Evolutionary conservation across 768 basidiomycete genomes (phyloP), one percentile per base, ranked within the genome.

Genomic region (Coprinellus micaceus): DNA sequence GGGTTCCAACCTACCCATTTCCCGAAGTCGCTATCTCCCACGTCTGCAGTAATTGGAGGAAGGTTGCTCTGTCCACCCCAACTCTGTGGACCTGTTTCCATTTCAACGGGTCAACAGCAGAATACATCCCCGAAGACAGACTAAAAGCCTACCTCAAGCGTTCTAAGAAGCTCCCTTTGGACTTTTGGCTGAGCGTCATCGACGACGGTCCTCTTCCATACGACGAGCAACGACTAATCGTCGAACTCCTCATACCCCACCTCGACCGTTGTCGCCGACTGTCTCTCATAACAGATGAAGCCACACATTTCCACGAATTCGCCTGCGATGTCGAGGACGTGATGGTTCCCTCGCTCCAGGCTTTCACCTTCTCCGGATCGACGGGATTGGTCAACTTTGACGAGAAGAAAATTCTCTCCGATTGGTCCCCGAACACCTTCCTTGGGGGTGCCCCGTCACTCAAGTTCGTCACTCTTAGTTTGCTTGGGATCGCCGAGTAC

Each of bases 21-120:
- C 13, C 48, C 6, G 28, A 50, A 28, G 48, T 50, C 48, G n/a
- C 9, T 19, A 10, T 50, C 29, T 50, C 53, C 11, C 45, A 43
- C 21, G 47, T 59, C 11, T 59, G 53, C 26, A 49, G 48, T 1
- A 7, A 25, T 21, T 59, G 48, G 58, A 46, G 58, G 10, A 19
- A 22, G n/a, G 28, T 50, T 22, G 45, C 58, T 3, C 53, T 50
- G n/a, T 50, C 53, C 12, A 49, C 21, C 2, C 46, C 53, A 2
- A 12, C 39, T n/a, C 28, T 59, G 12, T 59, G 58, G 58, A 17
- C n/a, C 2, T 26, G 26, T 1, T 39, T 59, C 21, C 40, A 17
- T n/a, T 29, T 33, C 17, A 3, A 17, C 28, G 15, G 12, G 10
- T 7, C 24, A 24, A 19, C 2, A 1, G 24, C 26, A 11, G n/a